These are phyloP conservation scores for Pichia occidentalis DNA, from an alignment of 805 yeast species.

Conservation along the genomic window DNA sequence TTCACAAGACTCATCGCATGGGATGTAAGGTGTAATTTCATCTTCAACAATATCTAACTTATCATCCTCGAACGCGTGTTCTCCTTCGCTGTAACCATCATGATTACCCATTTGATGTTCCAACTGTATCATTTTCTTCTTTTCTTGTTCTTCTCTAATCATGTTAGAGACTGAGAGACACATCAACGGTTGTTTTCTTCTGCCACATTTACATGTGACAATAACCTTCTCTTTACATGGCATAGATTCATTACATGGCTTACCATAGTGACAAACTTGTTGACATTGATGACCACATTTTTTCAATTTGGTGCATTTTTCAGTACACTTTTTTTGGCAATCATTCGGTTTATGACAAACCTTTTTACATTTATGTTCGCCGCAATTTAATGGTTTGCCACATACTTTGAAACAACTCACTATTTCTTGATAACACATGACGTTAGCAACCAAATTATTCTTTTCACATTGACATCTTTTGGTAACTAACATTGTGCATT, in stretches of 20 bases:
- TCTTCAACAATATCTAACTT: not conserved
- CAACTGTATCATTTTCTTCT: not conserved
- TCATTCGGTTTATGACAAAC: slow-evolving; percentile 52
- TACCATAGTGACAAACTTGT: slow-evolving; percentile 52
- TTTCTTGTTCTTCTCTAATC: slow-evolving; percentile 1
- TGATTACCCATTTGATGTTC: not conserved
- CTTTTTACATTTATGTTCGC: slow-evolving; percentile 45
- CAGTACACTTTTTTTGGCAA: slow-evolving; percentile 55
- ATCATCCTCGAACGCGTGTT: too few relatives aligned
- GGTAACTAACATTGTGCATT: slow-evolving; percentile 49
- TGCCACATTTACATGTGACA: slow-evolving; percentile 61
- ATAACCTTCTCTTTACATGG: slow-evolving; percentile 47
- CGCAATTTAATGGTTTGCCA: slow-evolving; percentile 40
- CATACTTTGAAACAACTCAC: slow-evolving; percentile 70
- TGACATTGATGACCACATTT: slow-evolving; percentile 67
- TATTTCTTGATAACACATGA: slow-evolving; percentile 59
- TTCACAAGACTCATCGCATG: slow-evolving; percentile 70
- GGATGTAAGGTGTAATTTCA: slow-evolving; percentile 26
- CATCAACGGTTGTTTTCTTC: slow-evolving; percentile 36
- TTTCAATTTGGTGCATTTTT: slow-evolving; percentile 49
- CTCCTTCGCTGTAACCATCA: not conserved
- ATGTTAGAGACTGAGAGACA: slow-evolving; percentile 40
- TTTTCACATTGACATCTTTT: slow-evolving; percentile 29
- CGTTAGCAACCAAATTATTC: slow-evolving; percentile 41
- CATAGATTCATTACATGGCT: slow-evolving; percentile 43